Evolutionary conservation across 1,139 yeast species (phyloP), one percentile per base, ranked within the genome.

Genomic region (Geotrichum cucujoidarum): DNA sequence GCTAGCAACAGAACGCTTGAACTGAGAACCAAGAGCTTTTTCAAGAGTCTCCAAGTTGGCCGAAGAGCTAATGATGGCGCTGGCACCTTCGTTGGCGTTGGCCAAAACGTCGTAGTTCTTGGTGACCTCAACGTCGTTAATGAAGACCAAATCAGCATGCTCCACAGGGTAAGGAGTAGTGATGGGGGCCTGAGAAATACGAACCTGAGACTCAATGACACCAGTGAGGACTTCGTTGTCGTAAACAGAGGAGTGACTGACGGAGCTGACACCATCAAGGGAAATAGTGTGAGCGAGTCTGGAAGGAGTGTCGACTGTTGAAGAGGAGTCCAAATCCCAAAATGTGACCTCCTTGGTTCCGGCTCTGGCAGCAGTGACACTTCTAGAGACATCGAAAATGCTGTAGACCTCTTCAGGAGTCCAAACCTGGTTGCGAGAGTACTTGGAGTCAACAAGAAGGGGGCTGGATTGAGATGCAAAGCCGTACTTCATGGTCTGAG

Each of bases 201-300:
- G 71, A 50, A 89, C 66, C 62, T 85, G 90, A n/a, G 90, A 76
- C 65, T 84, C 88, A 65, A 83, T 80, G n/a, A 79, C 65, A 54
- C 96, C 96, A 34, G 92, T 94, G 40, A 76, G 76, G 21, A 77
- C 69, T 24, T 75, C 67, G 62, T 86, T 88, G 64, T 90, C 95
- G 59, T 72, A 88, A 59, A 77, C 78, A 48, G 82, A 76, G 64
- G 85, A 74, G 62, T 78, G 75, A 51, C 75, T 69, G 53, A 86
- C 75, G 29, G 68, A 63, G 53, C 77, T 72, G 48, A 72, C 63
- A 52, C 78, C 77, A 59, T 81, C 88, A 60, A 85, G 73, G 2
- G 95, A 81, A 55, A 87, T 73, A 18, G 89, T 73, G 54, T 81
- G 83, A 0, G 92, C 84, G 52, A 90, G 68, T 57, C 80, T 80